Base-by-base conservation (phyloP, 1,139 yeast species). In the Pichia sp. region DNA sequence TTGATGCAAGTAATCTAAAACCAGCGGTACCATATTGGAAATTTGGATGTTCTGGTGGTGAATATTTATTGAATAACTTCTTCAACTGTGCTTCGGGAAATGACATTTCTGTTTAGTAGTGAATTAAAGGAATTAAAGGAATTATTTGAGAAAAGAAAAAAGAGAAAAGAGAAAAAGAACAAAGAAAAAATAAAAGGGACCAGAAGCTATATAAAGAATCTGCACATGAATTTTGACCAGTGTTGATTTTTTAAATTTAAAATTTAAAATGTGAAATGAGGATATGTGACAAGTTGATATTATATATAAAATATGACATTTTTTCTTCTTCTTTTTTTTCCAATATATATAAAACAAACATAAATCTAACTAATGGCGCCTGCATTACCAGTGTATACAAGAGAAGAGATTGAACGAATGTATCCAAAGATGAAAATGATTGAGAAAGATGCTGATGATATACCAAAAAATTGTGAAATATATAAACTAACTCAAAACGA, bases 21-120 rank as follows among this genome's bases (percentile, higher is more conserved):
- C 99, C 99, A 1, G 99, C 99, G 1, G 99, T 93, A 22, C 99
- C 99, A 66, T 93, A 93, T 19, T 79, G 70, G 65, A 79, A 85
- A 3, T 60, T 65, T 46, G 75, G 64, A 25, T 70, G 73, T 18
- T 71, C 71, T 0, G 85, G 80, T 60, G 76, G 74, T 22, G 79
- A 75, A 57, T 77, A 77, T 36, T 49, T 53, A 5, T 51, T 36
- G 42, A 55, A 61, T 4, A 14, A 69, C 71, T 7, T 73, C 75
- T 33, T 75, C 74, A 49, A 73, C 67, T 9, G 77, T 16, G 28
- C 8, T n/a, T 49, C 42, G 6, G 54, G 55, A 45, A 50, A 52
- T 2, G 34, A 22, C 53, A 54, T 52, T 36, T 2, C 11, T 18
- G 41, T 36, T 9, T 22, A 25, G 6, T 18, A 14, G 7, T 18